Evolutionary conservation across 352 stramenopile genomes (phyloP).

Genomic region (Peronosclerospora sorghi): DNA sequence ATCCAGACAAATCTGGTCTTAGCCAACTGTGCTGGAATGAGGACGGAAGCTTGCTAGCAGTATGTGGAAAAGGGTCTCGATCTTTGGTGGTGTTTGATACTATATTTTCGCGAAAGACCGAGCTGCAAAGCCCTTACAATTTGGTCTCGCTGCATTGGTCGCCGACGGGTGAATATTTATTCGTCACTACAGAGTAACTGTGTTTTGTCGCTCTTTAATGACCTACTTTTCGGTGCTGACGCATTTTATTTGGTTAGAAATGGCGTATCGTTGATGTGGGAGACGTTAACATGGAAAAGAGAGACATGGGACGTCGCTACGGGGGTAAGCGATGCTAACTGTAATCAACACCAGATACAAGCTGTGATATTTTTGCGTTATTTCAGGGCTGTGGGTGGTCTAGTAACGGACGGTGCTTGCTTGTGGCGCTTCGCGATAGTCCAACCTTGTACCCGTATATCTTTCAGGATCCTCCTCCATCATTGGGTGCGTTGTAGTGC

Average conservation of each 20-base stretch:
- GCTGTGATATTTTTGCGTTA: not conserved
- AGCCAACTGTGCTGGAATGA: conserved; percentile 56
- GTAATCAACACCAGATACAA: too few relatives aligned
- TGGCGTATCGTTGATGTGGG: conserved; percentile 64
- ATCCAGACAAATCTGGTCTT: conserved; percentile 39
- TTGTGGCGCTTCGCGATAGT: conserved; percentile 51
- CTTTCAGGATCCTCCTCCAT: conserved; percentile 42
- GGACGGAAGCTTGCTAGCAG: conserved; percentile 56
- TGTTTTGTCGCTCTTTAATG: not conserved
- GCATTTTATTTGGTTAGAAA: conserved; percentile 15
- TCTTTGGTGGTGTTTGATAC: conserved; percentile 51
- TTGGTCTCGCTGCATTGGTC: conserved; percentile 55
- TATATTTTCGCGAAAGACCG: conserved; percentile 39
- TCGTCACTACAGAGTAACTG: conserved; percentile 51
- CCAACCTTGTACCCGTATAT: conserved; percentile 60
- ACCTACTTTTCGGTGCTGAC: not conserved
- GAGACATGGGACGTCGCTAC: conserved; percentile 66
- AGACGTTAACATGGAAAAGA: conserved; percentile 68
- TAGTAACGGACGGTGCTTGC: conserved; percentile 48
- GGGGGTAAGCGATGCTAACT: conserved; percentile 21
- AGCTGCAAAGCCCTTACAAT: conserved; percentile 48
- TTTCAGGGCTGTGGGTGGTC: conserved; percentile 58
- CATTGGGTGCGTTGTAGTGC: conserved; percentile 30
- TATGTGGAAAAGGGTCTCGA: conserved; percentile 32
- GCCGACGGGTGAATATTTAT: conserved; percentile 78